Base-by-base conservation (phyloP, 106 monocot genomes). In the Dendrobium nobile region DNA sequence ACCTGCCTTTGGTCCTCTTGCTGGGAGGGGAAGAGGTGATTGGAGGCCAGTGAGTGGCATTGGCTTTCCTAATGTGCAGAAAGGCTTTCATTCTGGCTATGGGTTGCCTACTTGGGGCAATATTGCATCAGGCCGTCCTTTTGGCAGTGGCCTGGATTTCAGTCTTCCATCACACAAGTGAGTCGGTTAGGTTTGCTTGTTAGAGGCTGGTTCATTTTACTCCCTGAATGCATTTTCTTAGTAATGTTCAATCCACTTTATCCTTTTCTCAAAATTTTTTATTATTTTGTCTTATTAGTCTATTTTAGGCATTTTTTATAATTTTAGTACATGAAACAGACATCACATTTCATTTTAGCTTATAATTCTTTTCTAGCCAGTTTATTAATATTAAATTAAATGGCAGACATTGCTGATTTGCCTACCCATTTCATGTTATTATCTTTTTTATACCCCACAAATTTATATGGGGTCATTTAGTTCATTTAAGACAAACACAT, bases 101-200 rank as follows among this genome's bases (percentile, higher is more conserved):
- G 92, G 93, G 37, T 44, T 81, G 40, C 72, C 90, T 81, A 47
- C 81, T 81, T 94, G 92, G 94, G 85, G 77, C 9, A 89, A 87
- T 84, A 85, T 48, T 75, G 42, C 68, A 33, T 83, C 89, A 20
- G 83, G 58, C 15, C 92, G 94, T 72, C 82, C 82, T 80, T 84
- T 80, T 85, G 96, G 93, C 42, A 75, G 72, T 81, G 95, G 92
- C 78, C 80, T 98, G 81, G 97, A 98, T 80, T 98, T 98, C 79
- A 91, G 92, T 19, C 94, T 98, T 43, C 94, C 97, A 68, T 85
- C 94, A 59, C 87, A 98, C 88, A 98, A 98, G 97, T 94, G 87
- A 89, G 89, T 82, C 80, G 58, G 22, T 54, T 65, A 58, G 2
- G 51, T 7, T 48, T 43, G 13, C 8, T 73, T 48, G 13, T 82